A percentile compares a stretch with the other conserved stretches of the same genome.
These are phyloP conservation scores for Phytophthora crassamura DNA, from an alignment of 352 stramenopile genomes.

Conservation along the genomic window DNA sequence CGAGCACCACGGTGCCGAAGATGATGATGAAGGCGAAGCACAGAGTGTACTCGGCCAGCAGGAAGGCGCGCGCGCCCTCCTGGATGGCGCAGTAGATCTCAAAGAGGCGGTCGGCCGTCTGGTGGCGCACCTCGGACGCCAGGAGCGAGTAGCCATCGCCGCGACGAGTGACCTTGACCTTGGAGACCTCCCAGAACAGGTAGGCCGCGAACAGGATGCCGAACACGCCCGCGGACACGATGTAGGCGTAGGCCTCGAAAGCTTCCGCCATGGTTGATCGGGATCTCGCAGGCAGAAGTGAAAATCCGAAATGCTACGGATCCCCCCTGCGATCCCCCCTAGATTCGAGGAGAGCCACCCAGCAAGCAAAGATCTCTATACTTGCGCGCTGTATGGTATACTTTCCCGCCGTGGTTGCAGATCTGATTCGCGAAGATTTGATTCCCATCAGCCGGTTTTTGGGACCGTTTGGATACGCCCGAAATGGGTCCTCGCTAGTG, in stretches of 20 bases:
- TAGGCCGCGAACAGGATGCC: constrained; percentile 85
- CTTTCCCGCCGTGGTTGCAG: constrained; percentile 29
- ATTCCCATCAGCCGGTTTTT: constrained; percentile 11
- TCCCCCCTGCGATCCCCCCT: neutral
- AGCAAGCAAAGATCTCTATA: constrained; percentile 33
- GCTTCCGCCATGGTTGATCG: constrained; percentile 55
- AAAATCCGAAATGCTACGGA: constrained; percentile 71
- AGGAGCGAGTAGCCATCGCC: constrained; percentile 86
- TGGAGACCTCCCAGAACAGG: constrained; percentile 90
- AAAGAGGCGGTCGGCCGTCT: constrained; percentile 86
- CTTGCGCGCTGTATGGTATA: constrained; percentile 52
- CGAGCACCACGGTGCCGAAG: constrained; percentile 87
- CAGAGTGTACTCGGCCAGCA: constrained; percentile 98
- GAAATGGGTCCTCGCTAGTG: neutral
- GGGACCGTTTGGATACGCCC: constrained; percentile 14
- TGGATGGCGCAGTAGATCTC: constrained; percentile 98
- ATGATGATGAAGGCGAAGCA: constrained; percentile 97
- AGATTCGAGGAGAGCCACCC: constrained; percentile 28
- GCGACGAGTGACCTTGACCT: constrained; percentile 88
- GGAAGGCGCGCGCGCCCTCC: constrained; percentile 97
- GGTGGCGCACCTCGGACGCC: constrained; percentile 73
- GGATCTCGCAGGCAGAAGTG: constrained; percentile 3
- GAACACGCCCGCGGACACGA: constrained; percentile 71
- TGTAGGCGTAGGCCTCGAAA: constrained; percentile 70
- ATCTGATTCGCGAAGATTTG: constrained; percentile 41